phyloP scores from a whole-genome alignment of 2,329 filamentous ascomycete genomes.

The Anisogramma anomala region DNA sequence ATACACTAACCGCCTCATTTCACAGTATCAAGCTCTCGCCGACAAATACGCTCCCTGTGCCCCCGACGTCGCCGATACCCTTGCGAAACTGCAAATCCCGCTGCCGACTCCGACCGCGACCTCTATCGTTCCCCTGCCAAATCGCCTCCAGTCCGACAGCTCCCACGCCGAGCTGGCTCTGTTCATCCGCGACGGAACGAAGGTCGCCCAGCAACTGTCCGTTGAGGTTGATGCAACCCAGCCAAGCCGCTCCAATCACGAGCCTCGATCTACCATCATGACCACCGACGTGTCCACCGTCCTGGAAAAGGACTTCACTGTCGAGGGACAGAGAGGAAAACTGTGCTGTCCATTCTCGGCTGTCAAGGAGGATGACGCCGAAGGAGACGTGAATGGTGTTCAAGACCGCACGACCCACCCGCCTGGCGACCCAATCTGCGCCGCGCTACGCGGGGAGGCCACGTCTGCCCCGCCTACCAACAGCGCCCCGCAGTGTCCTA shows the following conservation, averaged over 20 bases:
- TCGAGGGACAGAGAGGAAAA: constrained; percentile 66
- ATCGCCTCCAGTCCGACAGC: constrained; percentile 31
- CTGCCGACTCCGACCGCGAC: constrained; percentile 42
- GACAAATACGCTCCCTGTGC: constrained; percentile 57
- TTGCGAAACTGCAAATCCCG: constrained; percentile 55
- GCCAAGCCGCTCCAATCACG: constrained; percentile 37
- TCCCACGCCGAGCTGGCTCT: constrained; percentile 49
- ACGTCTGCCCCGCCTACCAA: constrained; percentile 40
- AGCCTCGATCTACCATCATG: constrained; percentile 33
- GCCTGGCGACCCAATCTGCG: constrained; percentile 49
- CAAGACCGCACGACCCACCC: constrained; percentile 32
- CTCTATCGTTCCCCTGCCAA: constrained; percentile 42
- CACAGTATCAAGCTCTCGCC: constrained; percentile 51
- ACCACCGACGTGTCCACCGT: constrained; percentile 49
- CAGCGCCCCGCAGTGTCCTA: constrained; percentile 63
- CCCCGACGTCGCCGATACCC: constrained; percentile 53
- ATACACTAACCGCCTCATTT: not conserved
- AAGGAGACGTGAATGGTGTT: constrained; percentile 15
- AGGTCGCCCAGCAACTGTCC: constrained; percentile 42
- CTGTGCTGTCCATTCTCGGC: constrained; percentile 70
- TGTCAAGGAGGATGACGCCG: constrained; percentile 23
- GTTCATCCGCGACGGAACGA: constrained; percentile 52
- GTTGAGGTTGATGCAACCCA: constrained; percentile 38
- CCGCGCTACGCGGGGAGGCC: constrained; percentile 50
- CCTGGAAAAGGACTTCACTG: constrained; percentile 84